Evolutionary conservation across 768 basidiomycete genomes (phyloP).

Genomic region (Leccinum boreale): DNA sequence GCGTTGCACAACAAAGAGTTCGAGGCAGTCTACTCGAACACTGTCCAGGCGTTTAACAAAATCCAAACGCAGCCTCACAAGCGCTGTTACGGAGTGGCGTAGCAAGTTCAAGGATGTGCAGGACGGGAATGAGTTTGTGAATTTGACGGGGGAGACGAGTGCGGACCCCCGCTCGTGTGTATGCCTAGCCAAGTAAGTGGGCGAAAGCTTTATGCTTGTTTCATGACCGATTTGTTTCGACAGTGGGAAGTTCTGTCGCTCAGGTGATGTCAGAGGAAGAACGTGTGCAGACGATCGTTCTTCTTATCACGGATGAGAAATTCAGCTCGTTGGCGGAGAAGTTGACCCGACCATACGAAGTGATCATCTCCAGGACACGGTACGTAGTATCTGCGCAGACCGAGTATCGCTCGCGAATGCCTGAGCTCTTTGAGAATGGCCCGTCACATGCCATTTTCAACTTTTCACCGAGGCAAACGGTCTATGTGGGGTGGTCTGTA

Average conservation of each 20-base stretch:
- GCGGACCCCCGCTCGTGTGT: constrained; percentile 90
- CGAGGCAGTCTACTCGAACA: constrained; percentile 78
- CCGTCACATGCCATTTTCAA: constrained; percentile 96
- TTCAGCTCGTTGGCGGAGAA: constrained; percentile 93
- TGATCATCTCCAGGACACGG: constrained; percentile 95
- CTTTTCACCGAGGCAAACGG: constrained; percentile 79
- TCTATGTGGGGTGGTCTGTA: not conserved
- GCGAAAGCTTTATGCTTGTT: not conserved
- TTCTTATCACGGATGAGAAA: constrained; percentile 89
- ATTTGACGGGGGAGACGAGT: constrained; percentile 90
- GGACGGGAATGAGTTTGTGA: constrained; percentile 91
- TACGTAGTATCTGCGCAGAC: constrained; percentile 91
- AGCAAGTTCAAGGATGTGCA: constrained; percentile 79
- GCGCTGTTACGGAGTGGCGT: constrained; percentile 85
- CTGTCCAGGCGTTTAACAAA: constrained; percentile 90
- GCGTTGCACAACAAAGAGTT: constrained; percentile 94
- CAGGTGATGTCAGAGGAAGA: constrained; percentile 95
- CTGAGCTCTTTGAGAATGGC: constrained; percentile 92
- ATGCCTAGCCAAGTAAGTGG: constrained; percentile 61
- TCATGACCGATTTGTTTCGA: not conserved
- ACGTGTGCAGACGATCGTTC: constrained; percentile 84
- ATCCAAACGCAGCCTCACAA: constrained; percentile 98
- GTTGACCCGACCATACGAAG: constrained; percentile 96
- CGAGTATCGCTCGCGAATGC: constrained; percentile 96
- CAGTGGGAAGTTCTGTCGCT: constrained; percentile 96